Evolutionary conservation across 306 rosid genomes (phyloP), one percentile per base, ranked within the genome.

Genomic region (Lotus japonicus): DNA sequence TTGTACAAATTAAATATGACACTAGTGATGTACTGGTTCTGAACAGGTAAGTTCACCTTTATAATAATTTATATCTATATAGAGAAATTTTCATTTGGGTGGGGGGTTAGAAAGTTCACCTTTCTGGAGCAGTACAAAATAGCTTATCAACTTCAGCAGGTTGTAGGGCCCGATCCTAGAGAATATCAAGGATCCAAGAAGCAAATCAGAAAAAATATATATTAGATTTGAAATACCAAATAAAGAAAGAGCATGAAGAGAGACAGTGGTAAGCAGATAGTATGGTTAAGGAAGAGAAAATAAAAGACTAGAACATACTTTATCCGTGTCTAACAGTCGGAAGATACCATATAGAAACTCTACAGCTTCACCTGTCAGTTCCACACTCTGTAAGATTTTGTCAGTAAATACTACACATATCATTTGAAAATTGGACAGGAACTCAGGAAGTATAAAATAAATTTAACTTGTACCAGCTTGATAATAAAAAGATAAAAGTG

Each of bases 61-160:
- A 89, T 74, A 45, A 28, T 33, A 68, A 31, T 31, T 31, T 31
- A 31, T 31, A 31, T 31, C 5, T 61, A 58, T 26, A 63, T 26
- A 10, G 9, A 21, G 36, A 53, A 50, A 31, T 56, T 58, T 39
- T 21, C 9, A 15, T 9, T 11, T 35, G 3, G 17, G n/a, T 38
- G 26, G n/a, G 46, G 45, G 36, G 72, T 18, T 70, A 14, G 64
- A 70, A 61, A 73, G 66, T 19, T 77, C 60, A 92, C 98, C 95
- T 86, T 86, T 86, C 86, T 72, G 98, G 98, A 58, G 98, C 97
- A 79, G 98, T 88, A 68, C 86, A 71, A 77, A 89, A 92, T 53
- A 92, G 81, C 68, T 84, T 80, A 67, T 88, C 91, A 52, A 92
- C 83, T 87, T 92, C 96, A 54, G 78, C 61, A 61, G 89, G 87